Percentiles rank a stretch among this genome's conserved stretches.
Conservation (phyloP, 108 stramenopile genomes). For the Bacterosira constricta region DNA sequence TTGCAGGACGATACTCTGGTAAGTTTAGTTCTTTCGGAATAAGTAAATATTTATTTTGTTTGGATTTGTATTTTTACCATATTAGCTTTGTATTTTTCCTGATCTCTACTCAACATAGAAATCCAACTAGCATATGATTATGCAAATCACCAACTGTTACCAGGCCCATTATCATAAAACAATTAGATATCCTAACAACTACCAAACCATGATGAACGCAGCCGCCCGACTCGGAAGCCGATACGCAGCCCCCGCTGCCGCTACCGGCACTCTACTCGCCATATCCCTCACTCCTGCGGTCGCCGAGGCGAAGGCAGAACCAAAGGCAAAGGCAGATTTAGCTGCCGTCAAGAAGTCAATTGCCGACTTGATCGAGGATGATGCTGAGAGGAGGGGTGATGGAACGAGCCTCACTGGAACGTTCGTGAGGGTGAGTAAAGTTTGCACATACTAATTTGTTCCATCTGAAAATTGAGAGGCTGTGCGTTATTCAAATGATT, state of each 20-base stretch:
- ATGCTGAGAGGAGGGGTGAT: constrained; percentile 78
- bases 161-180: too few relatives aligned
- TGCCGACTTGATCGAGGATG: constrained; percentile 72
- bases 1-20: too few relatives aligned
- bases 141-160: too few relatives aligned
- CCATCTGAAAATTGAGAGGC: background rate
- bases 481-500: too few relatives aligned
- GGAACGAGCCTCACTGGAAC: constrained; percentile 78
- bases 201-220: constrained; percentile 30
- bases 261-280: constrained; percentile 41
- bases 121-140: too few relatives aligned
- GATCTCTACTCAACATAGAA: too few relatives aligned
- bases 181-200: too few relatives aligned
- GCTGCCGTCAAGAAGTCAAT: constrained; percentile 71
- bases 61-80: background rate
- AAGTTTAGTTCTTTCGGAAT: too few relatives aligned
- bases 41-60: too few relatives aligned
- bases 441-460: background rate
- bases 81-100: too few relatives aligned
- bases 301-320: constrained; percentile 28
- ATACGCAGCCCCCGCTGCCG: constrained; percentile 37
- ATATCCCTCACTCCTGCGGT: constrained; percentile 25
- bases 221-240: constrained; percentile 32
- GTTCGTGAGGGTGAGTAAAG: constrained; percentile 58
- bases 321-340: constrained; percentile 53